phyloP scores from a whole-genome alignment of 2,329 filamentous ascomycete genomes.

The Talaromyces pinophilus region DNA sequence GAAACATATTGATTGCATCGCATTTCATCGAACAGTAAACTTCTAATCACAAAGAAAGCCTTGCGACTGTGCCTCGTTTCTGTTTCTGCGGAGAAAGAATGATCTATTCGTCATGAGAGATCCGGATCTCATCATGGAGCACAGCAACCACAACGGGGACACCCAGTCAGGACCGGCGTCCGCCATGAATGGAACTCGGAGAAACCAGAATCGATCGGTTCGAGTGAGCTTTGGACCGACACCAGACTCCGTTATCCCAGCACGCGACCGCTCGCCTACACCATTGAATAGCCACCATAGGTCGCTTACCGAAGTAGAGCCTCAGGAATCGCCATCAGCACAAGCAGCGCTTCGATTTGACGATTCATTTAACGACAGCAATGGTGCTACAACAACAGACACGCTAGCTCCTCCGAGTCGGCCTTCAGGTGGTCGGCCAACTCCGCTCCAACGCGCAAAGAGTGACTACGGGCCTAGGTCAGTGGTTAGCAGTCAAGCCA shows the following conservation, averaged over 20 bases:
- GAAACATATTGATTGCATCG: background rate
- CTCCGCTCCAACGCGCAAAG: slow-evolving; percentile 52
- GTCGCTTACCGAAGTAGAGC: slow-evolving; percentile 38
- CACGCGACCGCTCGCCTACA: slow-evolving; percentile 21
- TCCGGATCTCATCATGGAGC: slow-evolving; percentile 40
- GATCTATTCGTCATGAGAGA: slow-evolving; percentile 39
- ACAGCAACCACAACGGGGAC: slow-evolving; percentile 27
- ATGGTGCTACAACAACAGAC: slow-evolving; percentile 26
- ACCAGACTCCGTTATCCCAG: slow-evolving; percentile 35
- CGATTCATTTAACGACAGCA: slow-evolving; percentile 35
- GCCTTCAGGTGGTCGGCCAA: slow-evolving; percentile 38
- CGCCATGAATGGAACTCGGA: slow-evolving; percentile 33
- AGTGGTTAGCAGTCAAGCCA: slow-evolving; percentile 32
- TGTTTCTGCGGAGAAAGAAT: slow-evolving; percentile 30
- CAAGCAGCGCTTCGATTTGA: slow-evolving; percentile 32
- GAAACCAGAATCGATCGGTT: slow-evolving; percentile 24
- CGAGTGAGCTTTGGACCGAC: slow-evolving; percentile 45
- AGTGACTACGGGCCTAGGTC: slow-evolving; percentile 54
- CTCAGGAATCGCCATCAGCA: slow-evolving; percentile 29
- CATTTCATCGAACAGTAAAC: background rate
- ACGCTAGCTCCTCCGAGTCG: slow-evolving; percentile 34
- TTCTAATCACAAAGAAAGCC: background rate
- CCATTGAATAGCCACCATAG: slow-evolving; percentile 25
- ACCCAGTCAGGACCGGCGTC: slow-evolving; percentile 33
- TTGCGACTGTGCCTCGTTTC: slow-evolving; percentile 3